Evolutionary conservation across 169 alveolate species (phyloP), one percentile per base, ranked within the genome.

Genomic region (Sarcocystis neurona): DNA sequence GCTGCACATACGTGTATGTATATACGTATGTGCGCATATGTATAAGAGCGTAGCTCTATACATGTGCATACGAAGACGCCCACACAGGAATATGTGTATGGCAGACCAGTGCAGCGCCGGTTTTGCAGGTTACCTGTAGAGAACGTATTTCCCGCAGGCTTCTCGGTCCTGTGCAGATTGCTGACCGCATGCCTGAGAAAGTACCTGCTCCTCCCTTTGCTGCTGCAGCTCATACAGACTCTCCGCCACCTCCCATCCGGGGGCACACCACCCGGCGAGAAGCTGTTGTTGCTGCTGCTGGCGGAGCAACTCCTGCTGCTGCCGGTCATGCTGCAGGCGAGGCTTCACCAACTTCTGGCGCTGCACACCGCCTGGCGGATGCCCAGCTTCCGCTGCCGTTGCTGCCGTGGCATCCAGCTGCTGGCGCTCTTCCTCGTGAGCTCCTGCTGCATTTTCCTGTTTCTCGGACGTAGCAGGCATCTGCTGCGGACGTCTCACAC

Each of bases 201-300:
- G 82, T 32, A 43, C 8, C 53, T 72, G n/a, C 56, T 23, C 41
- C 39, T 72, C 82, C 30, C 41, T 53, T 27, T 72, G 37, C 82
- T 72, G 32, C 53, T 72, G 82, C 43, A 72, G 23, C 12, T 3
- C 82, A 30, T 72, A 72, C 43, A 72, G 34, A 30, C 23, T 53
- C 46, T 72, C 82, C 27, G 82, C 82, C 34, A 47, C 34, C 46
- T 72, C 82, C 82, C 56, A 72, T 5, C 82, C 82, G 8, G 82
- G 82, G 32, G 82, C 82, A 37, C 56, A 72, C 82, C 82, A 72
- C 58, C n/a, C n/a, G n/a, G n/a, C n/a, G n/a, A n/a, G n/a, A n/a
- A n/a, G n/a, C n/a, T n/a, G n/a, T n/a, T 72, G 82, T 53, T 27
- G 39, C 56, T 53, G 2, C 56, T 39, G 82, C 32, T 72, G 56